These are phyloP conservation scores for Holtermanniella nyarrowii DNA, from an alignment of 768 basidiomycete species.

Conservation along the genomic window DNA sequence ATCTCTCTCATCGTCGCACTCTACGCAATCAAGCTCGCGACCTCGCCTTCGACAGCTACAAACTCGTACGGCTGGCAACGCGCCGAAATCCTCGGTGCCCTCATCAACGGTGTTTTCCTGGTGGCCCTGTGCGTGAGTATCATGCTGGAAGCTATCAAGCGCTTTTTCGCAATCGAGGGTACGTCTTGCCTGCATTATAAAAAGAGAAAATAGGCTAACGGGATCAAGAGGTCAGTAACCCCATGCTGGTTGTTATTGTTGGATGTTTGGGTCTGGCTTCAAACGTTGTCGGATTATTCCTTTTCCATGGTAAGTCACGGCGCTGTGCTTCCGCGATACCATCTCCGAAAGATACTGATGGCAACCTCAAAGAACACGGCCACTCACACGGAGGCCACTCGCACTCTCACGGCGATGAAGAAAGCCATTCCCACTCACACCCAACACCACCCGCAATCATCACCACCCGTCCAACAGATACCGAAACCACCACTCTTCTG, in stretches of 20 bases:
- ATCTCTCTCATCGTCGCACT: slow-evolving; percentile 89
- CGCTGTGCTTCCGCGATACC: not conserved
- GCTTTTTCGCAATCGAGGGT: slow-evolving; percentile 81
- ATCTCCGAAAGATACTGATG: slow-evolving; percentile 1
- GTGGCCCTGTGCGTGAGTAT: slow-evolving; percentile 95
- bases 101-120: slow-evolving; percentile 93
- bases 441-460: slow-evolving; percentile 10
- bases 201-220: not conserved
- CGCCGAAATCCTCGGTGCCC: slow-evolving; percentile 88
- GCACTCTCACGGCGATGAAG: slow-evolving; percentile 29
- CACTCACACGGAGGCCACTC: slow-evolving; percentile 48
- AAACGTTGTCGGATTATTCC: slow-evolving; percentile 82
- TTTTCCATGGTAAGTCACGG: slow-evolving; percentile 77
- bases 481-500: not conserved
- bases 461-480: slow-evolving; percentile 4
- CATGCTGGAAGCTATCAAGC: slow-evolving; percentile 76
- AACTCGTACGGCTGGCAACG: slow-evolving; percentile 99
- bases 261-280: slow-evolving; percentile 80
- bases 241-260: slow-evolving; percentile 77
- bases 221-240: slow-evolving; percentile 72
- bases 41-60: slow-evolving; percentile 42
- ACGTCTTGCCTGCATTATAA: slow-evolving; percentile 9
- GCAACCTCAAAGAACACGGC: slow-evolving; percentile 57
- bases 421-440: too few relatives aligned
- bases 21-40: slow-evolving; percentile 67